A percentile compares a stretch with the other conserved stretches of the same genome.
Conservation (phyloP, 768 basidiomycete species). For the Lenzites betulinus region DNA sequence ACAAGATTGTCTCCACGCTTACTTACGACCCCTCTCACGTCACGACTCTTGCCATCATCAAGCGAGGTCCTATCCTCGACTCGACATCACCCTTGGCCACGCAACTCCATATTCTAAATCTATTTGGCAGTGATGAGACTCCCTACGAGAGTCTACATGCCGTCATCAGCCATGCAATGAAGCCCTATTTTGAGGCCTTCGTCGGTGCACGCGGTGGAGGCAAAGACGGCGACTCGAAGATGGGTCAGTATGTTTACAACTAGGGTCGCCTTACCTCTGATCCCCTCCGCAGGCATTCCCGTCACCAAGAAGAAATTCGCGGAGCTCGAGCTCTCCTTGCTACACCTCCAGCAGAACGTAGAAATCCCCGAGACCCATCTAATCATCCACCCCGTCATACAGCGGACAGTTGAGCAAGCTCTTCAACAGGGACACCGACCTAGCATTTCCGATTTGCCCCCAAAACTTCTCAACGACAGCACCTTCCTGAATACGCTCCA, state of each 20-base stretch:
- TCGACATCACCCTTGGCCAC: constrained; percentile 73
- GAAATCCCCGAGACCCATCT: constrained; percentile 98
- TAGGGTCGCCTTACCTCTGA: constrained; percentile 3
- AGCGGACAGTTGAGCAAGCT: constrained; percentile 80
- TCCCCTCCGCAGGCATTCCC: constrained; percentile 65
- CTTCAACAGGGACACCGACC: constrained; percentile 60
- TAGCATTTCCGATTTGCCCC: constrained; percentile 74
- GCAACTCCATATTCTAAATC: constrained; percentile 90
- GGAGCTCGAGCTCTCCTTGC: constrained; percentile 89
- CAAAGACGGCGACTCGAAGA: constrained; percentile 80
- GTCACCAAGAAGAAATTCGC: constrained; percentile 99
- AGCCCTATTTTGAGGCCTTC: constrained; percentile 98
- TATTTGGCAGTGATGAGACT: constrained; percentile 85
- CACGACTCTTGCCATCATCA: constrained; percentile 93
- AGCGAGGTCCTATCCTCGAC: constrained; percentile 84
- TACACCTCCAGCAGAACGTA: constrained; percentile 98
- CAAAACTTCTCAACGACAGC: constrained; percentile 79
- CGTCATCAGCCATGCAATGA: constrained; percentile 92
- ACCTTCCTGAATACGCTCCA: constrained; percentile 93
- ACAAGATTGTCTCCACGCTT: constrained; percentile 71
- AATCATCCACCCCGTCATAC: constrained; percentile 86
- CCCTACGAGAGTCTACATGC: constrained; percentile 97
- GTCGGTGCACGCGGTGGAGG: constrained; percentile 79
- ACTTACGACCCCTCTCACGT: constrained; percentile 78
- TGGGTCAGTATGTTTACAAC: constrained; percentile 51